phyloP scores from a whole-genome alignment of 345 rosid species.

The Syzygium aromaticum region DNA sequence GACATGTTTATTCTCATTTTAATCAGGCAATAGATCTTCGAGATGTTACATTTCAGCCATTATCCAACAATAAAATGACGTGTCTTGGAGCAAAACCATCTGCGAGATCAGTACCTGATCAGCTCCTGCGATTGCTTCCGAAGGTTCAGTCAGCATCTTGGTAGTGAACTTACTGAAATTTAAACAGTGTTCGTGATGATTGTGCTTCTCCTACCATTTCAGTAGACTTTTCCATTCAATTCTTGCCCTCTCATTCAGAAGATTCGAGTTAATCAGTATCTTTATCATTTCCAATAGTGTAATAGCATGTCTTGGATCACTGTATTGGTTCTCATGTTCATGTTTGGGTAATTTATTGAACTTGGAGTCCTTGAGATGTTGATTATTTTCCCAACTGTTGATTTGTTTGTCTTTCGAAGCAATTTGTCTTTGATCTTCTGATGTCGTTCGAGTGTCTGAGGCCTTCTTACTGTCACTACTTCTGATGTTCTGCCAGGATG shows the following conservation, averaged over 20 bases:
- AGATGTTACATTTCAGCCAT: constrained; percentile 58
- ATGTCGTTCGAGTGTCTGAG: background rate
- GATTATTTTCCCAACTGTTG: background rate
- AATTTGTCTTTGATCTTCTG: background rate
- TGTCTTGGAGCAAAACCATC: constrained; percentile 77
- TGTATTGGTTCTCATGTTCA: background rate
- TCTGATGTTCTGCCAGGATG: constrained; percentile 23
- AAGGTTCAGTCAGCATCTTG: constrained; percentile 27
- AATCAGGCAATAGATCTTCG: constrained; percentile 61
- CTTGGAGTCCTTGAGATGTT: background rate
- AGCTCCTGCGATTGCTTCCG: constrained; percentile 66
- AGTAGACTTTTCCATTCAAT: background rate
- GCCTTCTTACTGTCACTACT: background rate
- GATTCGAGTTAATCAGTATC: background rate
- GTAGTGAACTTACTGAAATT: background rate
- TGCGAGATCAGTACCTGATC: constrained; percentile 38
- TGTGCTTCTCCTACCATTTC: background rate
- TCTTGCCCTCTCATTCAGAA: background rate
- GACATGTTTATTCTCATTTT: background rate
- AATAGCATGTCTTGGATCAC: background rate
- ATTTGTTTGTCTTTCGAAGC: background rate
- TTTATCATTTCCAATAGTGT: background rate
- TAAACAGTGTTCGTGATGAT: background rate
- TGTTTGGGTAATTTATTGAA: background rate
- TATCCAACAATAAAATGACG: constrained; percentile 50